Percentiles rank a stretch among this genome's conserved stretches.
Conservation (phyloP, 176 grass and related monocot species). For the Oryza brachyantha region DNA sequence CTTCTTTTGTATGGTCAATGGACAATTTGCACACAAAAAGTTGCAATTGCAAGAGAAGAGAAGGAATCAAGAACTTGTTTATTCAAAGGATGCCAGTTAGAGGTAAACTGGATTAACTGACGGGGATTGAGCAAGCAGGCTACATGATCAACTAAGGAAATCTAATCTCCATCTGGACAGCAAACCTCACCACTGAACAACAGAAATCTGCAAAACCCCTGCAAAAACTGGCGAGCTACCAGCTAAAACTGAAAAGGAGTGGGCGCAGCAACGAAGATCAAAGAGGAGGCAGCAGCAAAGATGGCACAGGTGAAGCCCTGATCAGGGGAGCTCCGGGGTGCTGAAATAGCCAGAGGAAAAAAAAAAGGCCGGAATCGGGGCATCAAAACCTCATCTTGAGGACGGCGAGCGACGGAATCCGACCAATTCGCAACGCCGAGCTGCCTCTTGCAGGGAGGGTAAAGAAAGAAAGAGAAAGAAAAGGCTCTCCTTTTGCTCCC, state of each 20-base stretch:
- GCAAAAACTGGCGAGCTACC: not conserved
- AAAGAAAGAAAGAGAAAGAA: not conserved
- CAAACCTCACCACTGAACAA: not conserved
- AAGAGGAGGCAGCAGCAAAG: not conserved
- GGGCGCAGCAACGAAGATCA: not conserved
- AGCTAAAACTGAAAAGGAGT: not conserved
- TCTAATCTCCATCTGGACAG: conserved; percentile 1
- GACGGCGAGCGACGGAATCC: conserved; percentile 2
- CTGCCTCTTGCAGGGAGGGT: conserved; percentile 13
- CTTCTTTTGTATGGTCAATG: conserved; percentile 3
- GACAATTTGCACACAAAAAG: conserved; percentile 25
- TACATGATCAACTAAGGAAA: not conserved
- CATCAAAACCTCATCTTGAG: conserved; percentile 47
- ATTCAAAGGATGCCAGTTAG: not conserved
- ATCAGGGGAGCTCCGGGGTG: not conserved
- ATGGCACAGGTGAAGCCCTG: not conserved
- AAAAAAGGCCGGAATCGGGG: conserved; percentile 29
- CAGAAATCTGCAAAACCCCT: not conserved
- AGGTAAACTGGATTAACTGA: not conserved
- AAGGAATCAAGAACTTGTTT: conserved; percentile 2
- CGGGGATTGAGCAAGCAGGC: not conserved
- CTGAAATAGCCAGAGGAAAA: not conserved
- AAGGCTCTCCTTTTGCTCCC: not conserved
- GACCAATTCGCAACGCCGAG: not conserved
- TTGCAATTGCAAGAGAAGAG: not conserved